phyloP scores from a whole-genome alignment of 371 early-diverging fungal species.

The Actinomortierella ambigua region DNA sequence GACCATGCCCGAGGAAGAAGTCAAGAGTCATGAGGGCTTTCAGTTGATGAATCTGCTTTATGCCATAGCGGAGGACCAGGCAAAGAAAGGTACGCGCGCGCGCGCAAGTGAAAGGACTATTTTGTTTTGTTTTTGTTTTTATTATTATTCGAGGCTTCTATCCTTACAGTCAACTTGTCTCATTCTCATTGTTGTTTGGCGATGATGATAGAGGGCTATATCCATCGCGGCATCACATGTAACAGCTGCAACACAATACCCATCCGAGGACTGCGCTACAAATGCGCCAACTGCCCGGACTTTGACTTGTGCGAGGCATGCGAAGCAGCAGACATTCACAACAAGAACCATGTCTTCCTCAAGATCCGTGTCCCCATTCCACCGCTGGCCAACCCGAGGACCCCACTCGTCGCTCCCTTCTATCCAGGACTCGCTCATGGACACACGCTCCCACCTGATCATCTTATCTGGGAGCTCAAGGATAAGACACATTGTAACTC shows the following conservation, averaged over 20 bases:
- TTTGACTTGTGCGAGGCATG: conserved; percentile 95
- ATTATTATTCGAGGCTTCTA: not conserved
- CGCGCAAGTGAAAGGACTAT: not conserved
- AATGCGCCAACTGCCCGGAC: conserved; percentile 93
- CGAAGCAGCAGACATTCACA: conserved; percentile 81
- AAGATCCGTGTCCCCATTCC: conserved; percentile 94
- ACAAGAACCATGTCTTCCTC: conserved; percentile 83
- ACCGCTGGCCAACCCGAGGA: conserved; percentile 89
- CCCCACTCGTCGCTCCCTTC: conserved; percentile 77
- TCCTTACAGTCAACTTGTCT: no score
- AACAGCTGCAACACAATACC: conserved; percentile 88
- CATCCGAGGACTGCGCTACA: conserved; percentile 89
- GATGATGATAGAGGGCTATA: conserved; percentile 70
- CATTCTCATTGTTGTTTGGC: no score
- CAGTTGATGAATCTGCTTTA: conserved; percentile 79
- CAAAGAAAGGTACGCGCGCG: conserved; percentile 70
- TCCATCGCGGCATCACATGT: conserved; percentile 90
- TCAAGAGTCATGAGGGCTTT: conserved; percentile 52
- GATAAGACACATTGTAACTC: conserved; percentile 69
- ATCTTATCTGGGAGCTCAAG: conserved; percentile 55
- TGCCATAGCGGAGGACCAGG: conserved; percentile 88
- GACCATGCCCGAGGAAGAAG: no score
- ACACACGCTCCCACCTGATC: conserved; percentile 21
- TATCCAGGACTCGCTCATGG: conserved; percentile 71
- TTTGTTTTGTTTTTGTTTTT: not conserved